Base-by-base conservation (phyloP, 192 early-diverging fungal genomes). In the Lunasporangiospora selenospora region DNA sequence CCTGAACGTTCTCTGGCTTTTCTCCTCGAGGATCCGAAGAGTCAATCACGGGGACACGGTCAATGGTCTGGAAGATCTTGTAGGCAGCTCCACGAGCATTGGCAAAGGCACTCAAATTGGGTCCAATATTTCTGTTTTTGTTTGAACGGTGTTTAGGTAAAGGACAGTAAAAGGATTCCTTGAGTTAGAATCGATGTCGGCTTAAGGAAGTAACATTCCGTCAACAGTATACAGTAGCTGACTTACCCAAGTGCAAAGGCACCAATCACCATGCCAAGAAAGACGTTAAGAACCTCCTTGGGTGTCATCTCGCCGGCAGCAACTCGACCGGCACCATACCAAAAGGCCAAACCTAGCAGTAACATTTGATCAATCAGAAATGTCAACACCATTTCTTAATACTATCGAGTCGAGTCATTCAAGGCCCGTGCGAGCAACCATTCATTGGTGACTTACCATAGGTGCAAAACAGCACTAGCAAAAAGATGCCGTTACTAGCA, bases 241-340 rank as follows among this genome's bases (percentile, higher is more conserved):
- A 31, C 49, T 31, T 58, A 75, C 62, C 62, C 63, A 1, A 65
- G 38, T 12, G 63, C 53, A 33, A 65, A 65, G 15, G 76, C 76
- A 53, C 95, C 95, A 36, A 97, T 90, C 4, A 97, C 83, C 70
- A 98, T 84, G 39, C 91, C 81, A 70, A 96, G 94, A 67, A 98
- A 97, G 39, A 92, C 92, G 54, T 87, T 92, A 23, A 95, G 71
- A 24, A 96, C 89, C 19, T 71, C 51, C 0, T 76, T 75, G 43
- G 78, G 79, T 30, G 21, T 56, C 51, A 85, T 67, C 36, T 77
- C 65, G 23, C 77, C 70, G 29, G 80, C 63, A n/a, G 83, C 50
- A 45, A 89, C 81, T 32, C 89, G 82, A 21, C 78, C 77, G 39
- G 86, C 71, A 43, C 94, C 95, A 73, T 93, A 95, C 89, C 92